Conservation (phyloP, 2,329 filamentous ascomycete species). For the Penicillium carneum region DNA sequence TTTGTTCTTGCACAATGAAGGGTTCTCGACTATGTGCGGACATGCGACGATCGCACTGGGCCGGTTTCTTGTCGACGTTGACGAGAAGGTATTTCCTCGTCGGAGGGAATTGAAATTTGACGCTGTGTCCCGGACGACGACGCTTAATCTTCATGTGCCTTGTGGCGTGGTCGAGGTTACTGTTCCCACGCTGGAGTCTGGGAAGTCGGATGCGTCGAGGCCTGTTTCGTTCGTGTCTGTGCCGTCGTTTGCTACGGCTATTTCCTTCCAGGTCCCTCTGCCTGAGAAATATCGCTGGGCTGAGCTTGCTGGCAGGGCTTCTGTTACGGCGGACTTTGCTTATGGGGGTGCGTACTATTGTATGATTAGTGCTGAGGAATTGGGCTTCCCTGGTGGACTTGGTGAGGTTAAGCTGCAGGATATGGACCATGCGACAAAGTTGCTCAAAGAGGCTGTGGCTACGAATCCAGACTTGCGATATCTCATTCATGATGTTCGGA, state of each 20-base stretch:
- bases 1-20: constrained; percentile 58
- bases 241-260: constrained; percentile 51
- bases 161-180: constrained; percentile 54
- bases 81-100: constrained; percentile 52
- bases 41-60: constrained; percentile 61
- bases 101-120: constrained; percentile 45
- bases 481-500: constrained; percentile 14
- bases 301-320: constrained; percentile 40
- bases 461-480: constrained; percentile 16
- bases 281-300: constrained; percentile 47
- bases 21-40: constrained; percentile 61
- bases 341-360: constrained; percentile 58
- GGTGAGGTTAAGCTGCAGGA: constrained; percentile 39
- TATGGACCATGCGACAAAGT: constrained; percentile 43
- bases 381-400: constrained; percentile 50
- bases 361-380: constrained; percentile 46
- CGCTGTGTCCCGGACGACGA: constrained; percentile 30
- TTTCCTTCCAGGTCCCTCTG: constrained; percentile 43
- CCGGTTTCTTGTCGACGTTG: constrained; percentile 53
- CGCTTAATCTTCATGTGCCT: constrained; percentile 54
- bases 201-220: constrained; percentile 48
- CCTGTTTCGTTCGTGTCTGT: constrained; percentile 54
- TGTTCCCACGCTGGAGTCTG: constrained; percentile 48
- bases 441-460: constrained; percentile 45
- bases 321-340: constrained; percentile 46